phyloP scores from a whole-genome alignment of 192 early-diverging fungal genomes.

The Backusella morwellensis region DNA sequence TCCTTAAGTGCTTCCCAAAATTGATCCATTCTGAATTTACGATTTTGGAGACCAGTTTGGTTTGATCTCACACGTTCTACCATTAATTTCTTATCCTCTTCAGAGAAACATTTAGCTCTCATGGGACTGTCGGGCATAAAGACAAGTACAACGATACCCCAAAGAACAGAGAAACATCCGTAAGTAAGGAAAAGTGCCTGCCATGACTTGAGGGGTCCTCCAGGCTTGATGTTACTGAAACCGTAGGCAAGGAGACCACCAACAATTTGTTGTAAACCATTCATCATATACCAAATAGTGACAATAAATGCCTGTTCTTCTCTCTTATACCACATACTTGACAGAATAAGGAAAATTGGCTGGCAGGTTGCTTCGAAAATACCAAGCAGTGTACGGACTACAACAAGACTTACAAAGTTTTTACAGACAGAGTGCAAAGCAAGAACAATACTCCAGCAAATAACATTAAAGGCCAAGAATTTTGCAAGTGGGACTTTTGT shows the following conservation, averaged over 20 bases:
- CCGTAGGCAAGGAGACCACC: conserved; percentile 21
- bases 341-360: conserved; percentile 16
- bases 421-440: conserved; percentile 9
- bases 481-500: conserved; percentile 23
- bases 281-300: conserved; percentile 24
- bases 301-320: conserved; percentile 11
- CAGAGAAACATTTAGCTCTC: conserved; percentile 24
- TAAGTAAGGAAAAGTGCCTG: conserved; percentile 24
- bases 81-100: conserved; percentile 24
- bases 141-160: conserved; percentile 5
- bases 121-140: conserved; percentile 24
- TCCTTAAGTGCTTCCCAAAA: conserved; percentile 10
- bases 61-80: conserved; percentile 20
- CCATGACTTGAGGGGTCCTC: conserved; percentile 22
- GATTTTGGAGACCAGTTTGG: conserved; percentile 22
- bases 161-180: conserved; percentile 11
- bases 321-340: conserved; percentile 19
- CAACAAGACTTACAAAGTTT: conserved; percentile 16
- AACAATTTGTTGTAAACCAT: conserved; percentile 21
- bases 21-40: conserved; percentile 18
- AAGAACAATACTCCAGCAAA: conserved; percentile 24
- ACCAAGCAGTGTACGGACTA: conserved; percentile 25
- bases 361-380: conserved; percentile 22
- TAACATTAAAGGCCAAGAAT: conserved; percentile 7
- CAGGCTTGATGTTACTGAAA: conserved; percentile 15